Evolutionary conservation across 805 yeast species (phyloP).

Genomic region (Candida ficus): DNA sequence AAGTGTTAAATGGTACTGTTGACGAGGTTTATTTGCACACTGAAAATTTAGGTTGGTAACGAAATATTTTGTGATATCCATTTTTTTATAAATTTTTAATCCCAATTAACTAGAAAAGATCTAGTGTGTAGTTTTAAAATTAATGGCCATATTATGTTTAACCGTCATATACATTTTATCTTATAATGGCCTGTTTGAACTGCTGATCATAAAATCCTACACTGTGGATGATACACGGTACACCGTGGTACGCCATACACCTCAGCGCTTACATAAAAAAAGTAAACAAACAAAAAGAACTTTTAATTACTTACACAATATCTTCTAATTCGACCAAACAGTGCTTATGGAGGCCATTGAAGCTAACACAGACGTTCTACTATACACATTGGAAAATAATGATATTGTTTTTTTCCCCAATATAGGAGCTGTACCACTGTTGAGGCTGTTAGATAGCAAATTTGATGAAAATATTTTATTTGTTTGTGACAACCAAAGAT

Average conservation of each 20-base stretch:
- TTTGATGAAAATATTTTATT: conserved; percentile 2
- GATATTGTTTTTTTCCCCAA: conserved; percentile 4
- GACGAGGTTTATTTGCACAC: conserved; percentile 47
- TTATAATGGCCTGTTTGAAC: no score
- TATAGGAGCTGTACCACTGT: conserved; percentile 2
- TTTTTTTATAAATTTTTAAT: no score
- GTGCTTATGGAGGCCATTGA: conserved; percentile 1
- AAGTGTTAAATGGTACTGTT: conserved; percentile 23
- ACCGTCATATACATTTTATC: no score
- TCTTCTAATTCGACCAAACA: background rate
- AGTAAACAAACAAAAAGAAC: no score
- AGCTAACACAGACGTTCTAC: background rate
- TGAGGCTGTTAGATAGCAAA: conserved; percentile 2
- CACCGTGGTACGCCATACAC: no score
- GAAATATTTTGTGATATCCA: no score
- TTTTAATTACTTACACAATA: background rate
- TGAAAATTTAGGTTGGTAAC: conserved; percentile 44
- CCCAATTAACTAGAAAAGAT: no score
- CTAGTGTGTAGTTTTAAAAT: no score
- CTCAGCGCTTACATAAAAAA: no score
- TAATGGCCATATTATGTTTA: no score
- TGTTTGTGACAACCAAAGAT: conserved; percentile 1
- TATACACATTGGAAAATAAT: conserved; percentile 1
- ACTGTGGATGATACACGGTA: no score
- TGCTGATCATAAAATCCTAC: no score